A percentile compares a stretch with the other conserved stretches of the same genome.
Evolutionary conservation across 257 asterid species (phyloP).

Genomic region (Nicotiana benthamiana): DNA sequence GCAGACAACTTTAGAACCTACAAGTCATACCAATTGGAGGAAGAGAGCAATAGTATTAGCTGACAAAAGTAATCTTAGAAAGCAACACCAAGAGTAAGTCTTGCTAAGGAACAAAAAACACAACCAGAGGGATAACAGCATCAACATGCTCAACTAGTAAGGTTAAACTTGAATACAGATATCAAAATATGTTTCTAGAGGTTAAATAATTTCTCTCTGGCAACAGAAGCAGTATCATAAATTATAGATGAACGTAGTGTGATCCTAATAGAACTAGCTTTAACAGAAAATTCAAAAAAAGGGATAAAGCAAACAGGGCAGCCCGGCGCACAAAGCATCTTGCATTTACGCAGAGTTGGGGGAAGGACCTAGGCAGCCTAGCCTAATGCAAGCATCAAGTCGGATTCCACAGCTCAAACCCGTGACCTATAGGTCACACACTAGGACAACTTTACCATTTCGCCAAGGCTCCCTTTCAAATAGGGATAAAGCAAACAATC

Average conservation of each 20-base stretch:
- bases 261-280: neutral
- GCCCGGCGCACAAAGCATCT: too few relatives aligned
- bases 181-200: neutral
- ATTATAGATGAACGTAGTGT: neutral
- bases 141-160: neutral
- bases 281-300: neutral
- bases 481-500: too few relatives aligned
- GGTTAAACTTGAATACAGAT: neutral
- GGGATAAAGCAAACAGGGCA: neutral
- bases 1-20: slow-evolving; percentile 85
- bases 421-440: too few relatives aligned
- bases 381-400: too few relatives aligned
- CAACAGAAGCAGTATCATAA: neutral
- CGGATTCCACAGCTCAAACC: too few relatives aligned
- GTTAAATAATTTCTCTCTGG: neutral
- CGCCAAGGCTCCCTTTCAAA: too few relatives aligned
- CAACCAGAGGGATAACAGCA: neutral
- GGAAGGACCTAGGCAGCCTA: too few relatives aligned
- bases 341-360: too few relatives aligned
- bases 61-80: slow-evolving; percentile 13
- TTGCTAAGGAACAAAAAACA: neutral
- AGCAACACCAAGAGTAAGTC: slow-evolving; percentile 1
- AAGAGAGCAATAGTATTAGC: slow-evolving; percentile 10
- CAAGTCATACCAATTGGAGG: slow-evolving; percentile 13
- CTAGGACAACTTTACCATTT: too few relatives aligned